phyloP scores from a whole-genome alignment of 1,284 basidiomycete species.

The Cerrena zonata region DNA sequence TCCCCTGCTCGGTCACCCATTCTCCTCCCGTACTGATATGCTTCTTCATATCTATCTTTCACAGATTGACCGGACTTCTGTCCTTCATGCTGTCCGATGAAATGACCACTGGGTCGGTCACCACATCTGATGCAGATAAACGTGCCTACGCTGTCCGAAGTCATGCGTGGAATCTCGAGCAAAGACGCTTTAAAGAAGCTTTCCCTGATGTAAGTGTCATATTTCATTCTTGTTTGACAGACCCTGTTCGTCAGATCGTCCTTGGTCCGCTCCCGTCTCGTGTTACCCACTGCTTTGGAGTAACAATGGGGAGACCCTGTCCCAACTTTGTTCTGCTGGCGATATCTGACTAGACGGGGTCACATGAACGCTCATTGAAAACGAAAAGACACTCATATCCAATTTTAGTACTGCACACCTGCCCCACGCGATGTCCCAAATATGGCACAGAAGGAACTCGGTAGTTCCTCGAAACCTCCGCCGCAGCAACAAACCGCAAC shows the following conservation, averaged over 20 bases:
- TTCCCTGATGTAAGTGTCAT: constrained; percentile 74
- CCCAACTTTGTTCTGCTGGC: too few species aligned
- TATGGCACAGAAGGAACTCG: constrained; percentile 76
- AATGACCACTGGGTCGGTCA: constrained; percentile 91
- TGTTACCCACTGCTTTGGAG: too few species aligned
- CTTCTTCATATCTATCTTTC: constrained; percentile 14
- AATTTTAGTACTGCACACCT: constrained; percentile 62
- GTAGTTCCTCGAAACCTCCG: constrained; percentile 35
- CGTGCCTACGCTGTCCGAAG: constrained; percentile 70
- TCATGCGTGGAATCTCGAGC: constrained; percentile 79
- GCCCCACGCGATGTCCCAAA: constrained; percentile 73
- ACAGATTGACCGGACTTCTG: constrained; percentile 85
- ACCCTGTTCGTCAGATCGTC: neutral
- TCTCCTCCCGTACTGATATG: constrained; percentile 6
- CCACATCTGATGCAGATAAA: constrained; percentile 77
- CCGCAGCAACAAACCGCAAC: constrained; percentile 3
- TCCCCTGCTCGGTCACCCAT: neutral
- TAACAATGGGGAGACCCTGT: too few species aligned
- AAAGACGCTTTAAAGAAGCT: constrained; percentile 77
- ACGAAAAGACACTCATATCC: too few species aligned
- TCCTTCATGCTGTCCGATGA: constrained; percentile 96
- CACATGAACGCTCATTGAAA: too few species aligned
- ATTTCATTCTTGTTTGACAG: neutral
- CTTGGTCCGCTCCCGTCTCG: too few species aligned
- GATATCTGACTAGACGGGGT: too few species aligned